Base-by-base conservation (phyloP, 176 grass and related monocot species). In the Rhynchospora breviuscula region DNA sequence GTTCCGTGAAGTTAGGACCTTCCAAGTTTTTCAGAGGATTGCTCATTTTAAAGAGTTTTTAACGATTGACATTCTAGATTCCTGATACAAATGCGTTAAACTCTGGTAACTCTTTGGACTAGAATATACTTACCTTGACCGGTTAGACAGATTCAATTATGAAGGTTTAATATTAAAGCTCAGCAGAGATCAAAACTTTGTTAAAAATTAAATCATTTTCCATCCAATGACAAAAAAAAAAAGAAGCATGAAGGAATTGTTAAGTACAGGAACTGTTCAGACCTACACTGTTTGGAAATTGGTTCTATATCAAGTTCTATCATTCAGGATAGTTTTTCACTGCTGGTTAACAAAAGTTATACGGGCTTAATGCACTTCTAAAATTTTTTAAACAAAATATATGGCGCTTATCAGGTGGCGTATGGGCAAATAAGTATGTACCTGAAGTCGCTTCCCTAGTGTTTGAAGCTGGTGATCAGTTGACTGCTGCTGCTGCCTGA, bases 391-490 rank as follows among this genome's bases (percentile, higher is more conserved):
- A 76, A 22, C 23, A 31, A 40, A 40, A 29, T 54, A 29, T 56
- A 78, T 14, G 7, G 17, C 57, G 57, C 51, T 56, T 4, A 35
- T 57, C 51, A 76, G 72, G 48, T 76, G 7, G 23, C 4, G 14
- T 78, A 78, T 57, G 51, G 13, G 67, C 46, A 57, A 78, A 31
- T 14, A 56, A 31, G 49, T 64, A 63, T 26, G 7, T 11, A 82
- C 80, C 35, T 99, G 88, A 89, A 99, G 91, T 22, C 83, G 84
- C 60, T 99, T 93, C 49, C 89, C 87, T 81, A 99, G 74, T 46
- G 93, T 95, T 67, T 91, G 91, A 45, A 99, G 81, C 83, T 99
- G 97, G 86, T 93, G 88, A 67, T 96, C 91, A 11, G 93, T 95
- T 18, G 91, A 75, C 75, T 99, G 97, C 64, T 99, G 93, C 78